Evolutionary conservation across 306 rosid species (phyloP).

Genomic region (Glycyrrhiza uralensis): DNA sequence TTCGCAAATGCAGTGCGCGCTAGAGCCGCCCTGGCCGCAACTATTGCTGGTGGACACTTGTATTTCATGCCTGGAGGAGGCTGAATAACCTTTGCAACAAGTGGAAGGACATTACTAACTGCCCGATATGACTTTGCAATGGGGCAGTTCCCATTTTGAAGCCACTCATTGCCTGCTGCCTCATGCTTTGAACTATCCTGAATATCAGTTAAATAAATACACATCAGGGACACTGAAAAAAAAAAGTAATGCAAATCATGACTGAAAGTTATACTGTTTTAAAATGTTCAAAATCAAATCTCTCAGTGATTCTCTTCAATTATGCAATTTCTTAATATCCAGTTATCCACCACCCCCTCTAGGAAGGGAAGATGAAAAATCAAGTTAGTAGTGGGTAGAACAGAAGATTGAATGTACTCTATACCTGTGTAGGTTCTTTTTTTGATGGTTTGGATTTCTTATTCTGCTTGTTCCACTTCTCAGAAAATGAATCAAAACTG

Average conservation of each 20-base stretch:
- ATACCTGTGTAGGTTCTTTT: conserved; percentile 74
- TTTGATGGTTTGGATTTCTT: conserved; percentile 70
- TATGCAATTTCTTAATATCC: background rate
- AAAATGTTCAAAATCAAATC: background rate
- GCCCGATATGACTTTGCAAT: conserved; percentile 94
- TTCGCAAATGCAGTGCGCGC: conserved; percentile 85
- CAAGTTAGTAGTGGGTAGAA: background rate
- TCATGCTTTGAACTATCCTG: conserved; percentile 83
- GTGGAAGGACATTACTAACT: conserved; percentile 77
- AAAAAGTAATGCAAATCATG: conserved; percentile 5
- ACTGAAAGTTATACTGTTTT: background rate
- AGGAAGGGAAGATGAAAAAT: background rate
- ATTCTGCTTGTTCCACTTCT: conserved; percentile 75
- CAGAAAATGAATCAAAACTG: conserved; percentile 74
- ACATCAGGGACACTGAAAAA: conserved; percentile 14
- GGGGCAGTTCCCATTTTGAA: conserved; percentile 84
- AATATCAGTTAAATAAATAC: conserved; percentile 26
- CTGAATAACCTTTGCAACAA: conserved; percentile 84
- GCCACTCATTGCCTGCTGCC: conserved; percentile 82
- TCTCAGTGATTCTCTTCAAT: background rate
- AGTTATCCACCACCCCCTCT: background rate
- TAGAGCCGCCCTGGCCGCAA: conserved; percentile 92
- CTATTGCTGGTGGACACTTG: conserved; percentile 75
- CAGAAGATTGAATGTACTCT: background rate
- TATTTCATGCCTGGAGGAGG: conserved; percentile 78